Evolutionary conservation across 2,329 filamentous ascomycete species (phyloP).

Genomic region (Diaporthe citri): DNA sequence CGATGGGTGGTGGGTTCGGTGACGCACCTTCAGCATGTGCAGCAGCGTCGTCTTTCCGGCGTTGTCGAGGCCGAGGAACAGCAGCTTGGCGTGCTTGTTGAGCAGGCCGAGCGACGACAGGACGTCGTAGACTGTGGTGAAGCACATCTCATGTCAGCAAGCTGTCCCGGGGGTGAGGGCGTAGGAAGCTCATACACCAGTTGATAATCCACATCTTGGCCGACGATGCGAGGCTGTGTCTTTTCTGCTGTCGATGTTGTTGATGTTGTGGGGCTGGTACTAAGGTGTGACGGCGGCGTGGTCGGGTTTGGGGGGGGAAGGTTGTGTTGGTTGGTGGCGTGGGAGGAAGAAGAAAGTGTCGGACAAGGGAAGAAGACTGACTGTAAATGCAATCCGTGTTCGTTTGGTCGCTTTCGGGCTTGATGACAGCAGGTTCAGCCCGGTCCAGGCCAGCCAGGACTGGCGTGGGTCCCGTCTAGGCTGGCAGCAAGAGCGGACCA

Average conservation of each 20-base stretch:
- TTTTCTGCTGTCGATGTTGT: background rate
- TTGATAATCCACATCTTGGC: constrained; percentile 90
- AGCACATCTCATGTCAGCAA: constrained; percentile 47
- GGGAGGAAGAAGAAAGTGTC: constrained; percentile 21
- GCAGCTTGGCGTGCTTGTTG: constrained; percentile 96
- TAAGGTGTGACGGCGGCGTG: background rate
- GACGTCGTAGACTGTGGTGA: constrained; percentile 82
- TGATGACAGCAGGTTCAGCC: constrained; percentile 39
- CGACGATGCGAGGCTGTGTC: constrained; percentile 33
- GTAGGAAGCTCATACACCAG: constrained; percentile 80
- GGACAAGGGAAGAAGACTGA: constrained; percentile 19
- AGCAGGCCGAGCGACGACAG: constrained; percentile 88
- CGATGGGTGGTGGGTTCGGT: background rate
- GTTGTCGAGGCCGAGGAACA: constrained; percentile 94
- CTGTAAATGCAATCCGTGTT: constrained; percentile 36
- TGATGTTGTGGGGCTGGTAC: background rate
- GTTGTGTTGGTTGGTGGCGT: constrained; percentile 28
- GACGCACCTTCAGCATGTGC: constrained; percentile 91
- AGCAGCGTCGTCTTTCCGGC: constrained; percentile 94
- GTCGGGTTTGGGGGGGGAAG: background rate
- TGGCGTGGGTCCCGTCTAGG: background rate
- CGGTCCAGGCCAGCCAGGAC: constrained; percentile 18
- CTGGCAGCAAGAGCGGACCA: constrained; percentile 23
- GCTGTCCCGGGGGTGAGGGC: background rate
- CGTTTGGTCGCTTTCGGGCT: constrained; percentile 34